phyloP scores from a whole-genome alignment of 768 basidiomycete species.

The Mycena venus region DNA sequence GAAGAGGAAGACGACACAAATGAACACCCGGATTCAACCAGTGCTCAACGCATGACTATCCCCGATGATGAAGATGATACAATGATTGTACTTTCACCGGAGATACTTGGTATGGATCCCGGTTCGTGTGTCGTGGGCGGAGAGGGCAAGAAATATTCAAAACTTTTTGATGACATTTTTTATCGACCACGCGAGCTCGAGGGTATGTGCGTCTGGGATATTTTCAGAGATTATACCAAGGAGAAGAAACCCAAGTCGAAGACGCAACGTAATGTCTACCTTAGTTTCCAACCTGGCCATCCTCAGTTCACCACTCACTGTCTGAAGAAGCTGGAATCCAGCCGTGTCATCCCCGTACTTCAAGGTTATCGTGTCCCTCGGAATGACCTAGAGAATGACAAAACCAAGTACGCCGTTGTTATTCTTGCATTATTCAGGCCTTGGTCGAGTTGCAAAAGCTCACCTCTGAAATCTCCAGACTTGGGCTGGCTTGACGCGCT shows the following conservation, averaged over 20 bases:
- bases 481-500: neutral
- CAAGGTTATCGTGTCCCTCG: constrained; percentile 11
- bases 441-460: neutral
- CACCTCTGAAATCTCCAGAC: neutral
- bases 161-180: constrained; percentile 21
- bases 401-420: constrained; percentile 13
- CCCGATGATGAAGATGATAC: constrained; percentile 14
- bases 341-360: neutral
- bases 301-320: neutral
- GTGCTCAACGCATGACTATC: neutral
- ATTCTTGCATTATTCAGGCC: constrained; percentile 12
- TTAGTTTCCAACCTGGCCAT: neutral
- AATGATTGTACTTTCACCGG: neutral
- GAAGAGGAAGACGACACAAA: neutral
- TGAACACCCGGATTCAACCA: neutral
- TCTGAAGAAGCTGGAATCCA: constrained; percentile 6
- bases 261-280: neutral
- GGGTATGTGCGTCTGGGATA: constrained; percentile 14
- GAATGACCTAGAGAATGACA: constrained; percentile 1
- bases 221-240: neutral
- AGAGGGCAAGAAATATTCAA: neutral
- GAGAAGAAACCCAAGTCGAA: neutral
- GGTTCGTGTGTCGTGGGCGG: neutral
- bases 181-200: constrained; percentile 16
- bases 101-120: neutral